Evolutionary conservation across 2,329 filamentous ascomycete species (phyloP), one percentile per base, ranked within the genome.

Genomic region (Penicillium nordicum): DNA sequence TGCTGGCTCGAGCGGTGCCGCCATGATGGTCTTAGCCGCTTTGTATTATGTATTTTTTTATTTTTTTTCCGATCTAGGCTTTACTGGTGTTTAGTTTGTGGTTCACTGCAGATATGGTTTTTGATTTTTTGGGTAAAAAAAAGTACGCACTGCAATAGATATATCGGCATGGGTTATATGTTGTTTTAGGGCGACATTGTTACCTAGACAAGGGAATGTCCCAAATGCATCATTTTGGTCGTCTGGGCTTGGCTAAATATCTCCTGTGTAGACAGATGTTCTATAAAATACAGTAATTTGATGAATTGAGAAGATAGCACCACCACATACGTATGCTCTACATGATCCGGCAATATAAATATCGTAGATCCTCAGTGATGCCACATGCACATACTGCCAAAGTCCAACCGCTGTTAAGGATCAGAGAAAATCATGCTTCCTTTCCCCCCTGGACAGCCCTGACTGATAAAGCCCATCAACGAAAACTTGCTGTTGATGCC

Each of bases 1-100:
- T 79, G 18, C 64, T 80, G 55, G 76, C 76, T 49, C 72, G 76
- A 53, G 69, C 72, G 27, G 72, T 76, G 12, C 74, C 74, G 18
- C 64, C 64, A 48, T 73, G 55, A 69, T 40, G 30, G 53, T 42
- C 57, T 54, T 62, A 53, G 32, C 12, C 55, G 34, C 58, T 57
- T 50, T 63, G 55, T 64, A 62, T 52, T 51, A 62, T 61, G 49
- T 58, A 62, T 60, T 48, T 42, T 36, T 62, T 18, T n/a, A n/a
- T 18, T 18, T 40, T 23, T 46, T 11, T 25, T 25, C 14, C 25
- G 29, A 41, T 57, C 38, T 42, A 52, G 51, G 42, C 40, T 37
- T 57, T 7, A 44, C n/a, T 18, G 10, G 16, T 44, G 14, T 46
- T 50, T 25, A 42, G 32, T 32, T 40, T 46, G 41, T 50, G 34